A percentile compares a stretch with the other conserved stretches of the same genome.
Evolutionary conservation across 768 basidiomycete species (phyloP).

Genomic region (Amanita pallidorosea): DNA sequence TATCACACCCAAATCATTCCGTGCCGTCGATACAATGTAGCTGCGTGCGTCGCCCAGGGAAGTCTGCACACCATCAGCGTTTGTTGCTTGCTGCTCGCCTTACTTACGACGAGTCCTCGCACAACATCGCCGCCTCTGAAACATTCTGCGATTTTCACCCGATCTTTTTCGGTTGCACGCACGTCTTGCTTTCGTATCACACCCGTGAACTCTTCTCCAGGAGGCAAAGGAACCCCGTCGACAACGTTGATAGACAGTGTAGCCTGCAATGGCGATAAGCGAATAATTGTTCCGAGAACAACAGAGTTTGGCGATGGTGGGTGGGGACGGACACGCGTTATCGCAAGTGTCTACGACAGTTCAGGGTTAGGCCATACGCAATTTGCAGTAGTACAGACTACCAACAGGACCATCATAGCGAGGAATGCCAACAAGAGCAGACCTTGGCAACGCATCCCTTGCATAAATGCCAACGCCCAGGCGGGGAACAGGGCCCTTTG

Average conservation of each 20-base stretch:
- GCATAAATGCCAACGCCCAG: conserved; percentile 59
- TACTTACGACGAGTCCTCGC: conserved; percentile 68
- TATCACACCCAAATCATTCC: conserved; percentile 86
- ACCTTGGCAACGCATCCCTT: conserved; percentile 52
- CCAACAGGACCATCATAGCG: conserved; percentile 56
- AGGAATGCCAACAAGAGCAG: conserved; percentile 61
- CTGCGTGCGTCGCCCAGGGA: conserved; percentile 87
- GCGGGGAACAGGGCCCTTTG: conserved; percentile 42
- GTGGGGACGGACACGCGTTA: conserved; percentile 57
- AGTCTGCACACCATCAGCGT: conserved; percentile 38
- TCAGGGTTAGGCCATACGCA: conserved; percentile 11
- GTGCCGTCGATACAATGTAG: conserved; percentile 86
- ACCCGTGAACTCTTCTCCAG: conserved; percentile 82
- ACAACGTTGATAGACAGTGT: conserved; percentile 77
- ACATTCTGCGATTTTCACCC: conserved; percentile 81
- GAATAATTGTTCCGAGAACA: conserved; percentile 73
- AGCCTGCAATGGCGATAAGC: conserved; percentile 78
- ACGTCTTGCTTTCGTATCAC: conserved; percentile 86
- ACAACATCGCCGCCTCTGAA: conserved; percentile 91
- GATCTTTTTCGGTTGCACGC: conserved; percentile 83
- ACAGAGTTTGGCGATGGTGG: conserved; percentile 68
- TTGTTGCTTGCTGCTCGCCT: conserved; percentile 5
- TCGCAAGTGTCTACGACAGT: conserved; percentile 41
- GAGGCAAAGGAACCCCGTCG: conserved; percentile 72
- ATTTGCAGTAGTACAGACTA: conserved; percentile 24